phyloP scores from a whole-genome alignment of 441 rosid species.

The Capsella rubella region DNA sequence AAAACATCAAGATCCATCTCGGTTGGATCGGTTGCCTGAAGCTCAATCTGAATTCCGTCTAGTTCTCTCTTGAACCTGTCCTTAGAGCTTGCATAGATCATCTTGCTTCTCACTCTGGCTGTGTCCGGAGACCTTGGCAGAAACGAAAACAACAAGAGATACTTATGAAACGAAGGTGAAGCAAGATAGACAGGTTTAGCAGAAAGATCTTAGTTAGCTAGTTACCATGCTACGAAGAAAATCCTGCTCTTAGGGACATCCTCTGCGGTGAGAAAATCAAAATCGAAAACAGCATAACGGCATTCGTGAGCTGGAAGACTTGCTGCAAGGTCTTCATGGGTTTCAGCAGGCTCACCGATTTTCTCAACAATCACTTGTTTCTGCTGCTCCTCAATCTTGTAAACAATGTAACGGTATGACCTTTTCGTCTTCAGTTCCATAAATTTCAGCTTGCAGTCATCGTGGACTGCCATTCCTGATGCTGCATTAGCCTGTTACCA shows the following conservation, averaged over 20 bases:
- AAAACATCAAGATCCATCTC: slow-evolving; percentile 63
- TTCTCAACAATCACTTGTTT: slow-evolving; percentile 69
- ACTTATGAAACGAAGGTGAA: background rate
- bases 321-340: slow-evolving; percentile 57
- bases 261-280: slow-evolving; percentile 61
- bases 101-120: slow-evolving; percentile 66
- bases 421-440: slow-evolving; percentile 65
- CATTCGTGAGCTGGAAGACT: slow-evolving; percentile 70
- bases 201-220: background rate
- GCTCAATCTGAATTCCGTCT: slow-evolving; percentile 61
- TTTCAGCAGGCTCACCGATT: slow-evolving; percentile 55
- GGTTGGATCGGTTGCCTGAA: slow-evolving; percentile 64
- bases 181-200: background rate
- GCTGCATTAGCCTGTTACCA: slow-evolving; percentile 64
- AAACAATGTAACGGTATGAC: slow-evolving; percentile 60
- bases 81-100: slow-evolving; percentile 71
- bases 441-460: slow-evolving; percentile 68
- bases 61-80: slow-evolving; percentile 68
- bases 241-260: slow-evolving; percentile 65
- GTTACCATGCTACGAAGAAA: slow-evolving; percentile 67
- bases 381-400: slow-evolving; percentile 65
- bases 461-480: slow-evolving; percentile 77
- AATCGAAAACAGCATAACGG: slow-evolving; percentile 64
- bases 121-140: slow-evolving; percentile 59
- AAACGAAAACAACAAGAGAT: background rate